Evolutionary conservation across 805 yeast genomes (phyloP), one percentile per base, ranked within the genome.

Genomic region (Ogataea trehalophila): DNA sequence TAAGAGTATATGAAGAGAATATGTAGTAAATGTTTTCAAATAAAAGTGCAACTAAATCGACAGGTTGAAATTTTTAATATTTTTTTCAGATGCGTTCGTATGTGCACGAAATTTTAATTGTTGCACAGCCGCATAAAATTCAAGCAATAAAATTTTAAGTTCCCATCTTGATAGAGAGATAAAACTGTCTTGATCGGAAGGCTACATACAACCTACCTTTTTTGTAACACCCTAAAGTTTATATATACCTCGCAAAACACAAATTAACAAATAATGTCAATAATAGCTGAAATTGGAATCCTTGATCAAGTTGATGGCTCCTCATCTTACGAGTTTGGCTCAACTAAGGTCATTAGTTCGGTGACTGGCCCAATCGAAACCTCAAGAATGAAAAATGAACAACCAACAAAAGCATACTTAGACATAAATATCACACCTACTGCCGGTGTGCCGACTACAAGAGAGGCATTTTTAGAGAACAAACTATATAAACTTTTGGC

Each of bases 341-440:
- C 64, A 16, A 79, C 85, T 1, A 77, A 77, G 47, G 81, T 86
- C 3, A 67, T 91, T 2, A 80, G 84, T 39, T 81, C 96, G 0
- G 91, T 92, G 1, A 77, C 91, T 1, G 99, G 99, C 0, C 99
- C 99, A 0, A 76, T 92, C 31, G 97, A 92, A 59, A 55, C 57
- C 2, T 83, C 88, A 11, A 85, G 83, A 62, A 67, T 80, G 14
- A 77, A 92, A 56, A 96, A 90, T 61, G 98, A 92, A 62, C 65
- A 83, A 33, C 96, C 97, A 11, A 83, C 86, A 15, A 71, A 75
- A 40, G 84, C 92, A 15, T 81, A 87, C 16, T 63, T 94, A 16
- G 97, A 90, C 63, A 76, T 94, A 7, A 77, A 80, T 18, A 81
- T 91, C 2, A 72, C 90, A 37, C 97, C 98, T 1, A 80, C 85